A percentile compares a stretch with the other conserved stretches of the same genome.
These are phyloP conservation scores for Apiospora hydei DNA, from an alignment of 2,329 filamentous ascomycete genomes.

Conservation along the genomic window DNA sequence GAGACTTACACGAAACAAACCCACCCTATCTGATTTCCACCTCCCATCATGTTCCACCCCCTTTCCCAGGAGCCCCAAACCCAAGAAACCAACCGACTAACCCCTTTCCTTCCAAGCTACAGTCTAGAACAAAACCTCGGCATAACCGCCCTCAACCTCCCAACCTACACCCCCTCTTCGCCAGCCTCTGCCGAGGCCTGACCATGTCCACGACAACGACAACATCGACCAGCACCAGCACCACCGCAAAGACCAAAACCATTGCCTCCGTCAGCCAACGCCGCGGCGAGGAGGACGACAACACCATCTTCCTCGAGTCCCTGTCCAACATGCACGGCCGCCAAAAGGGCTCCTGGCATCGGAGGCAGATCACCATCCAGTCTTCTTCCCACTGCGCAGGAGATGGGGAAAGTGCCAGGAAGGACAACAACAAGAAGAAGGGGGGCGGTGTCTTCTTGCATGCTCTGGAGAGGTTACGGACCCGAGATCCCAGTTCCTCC, in stretches of 20 bases:
- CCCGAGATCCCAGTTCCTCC: neutral
- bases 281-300: neutral
- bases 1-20: too few relatives aligned
- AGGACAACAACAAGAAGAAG: neutral
- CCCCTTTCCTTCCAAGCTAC: neutral
- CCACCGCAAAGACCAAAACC: neutral
- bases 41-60: neutral
- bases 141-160: constrained; percentile 19
- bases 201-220: neutral
- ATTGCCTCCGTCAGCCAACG: neutral
- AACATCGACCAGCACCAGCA: neutral
- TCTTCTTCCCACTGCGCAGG: neutral
- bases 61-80: neutral
- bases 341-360: neutral
- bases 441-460: neutral
- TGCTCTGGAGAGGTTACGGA: neutral
- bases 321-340: constrained; percentile 21
- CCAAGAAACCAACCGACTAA: neutral
- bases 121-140: constrained; percentile 22
- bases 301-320: constrained; percentile 3
- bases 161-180: neutral
- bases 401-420: neutral
- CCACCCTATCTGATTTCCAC: too few relatives aligned
- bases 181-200: neutral
- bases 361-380: neutral